Evolutionary conservation across 169 alveolate species (phyloP), one percentile per base, ranked within the genome.

Genomic region (Cyclospora cayetanensis): DNA sequence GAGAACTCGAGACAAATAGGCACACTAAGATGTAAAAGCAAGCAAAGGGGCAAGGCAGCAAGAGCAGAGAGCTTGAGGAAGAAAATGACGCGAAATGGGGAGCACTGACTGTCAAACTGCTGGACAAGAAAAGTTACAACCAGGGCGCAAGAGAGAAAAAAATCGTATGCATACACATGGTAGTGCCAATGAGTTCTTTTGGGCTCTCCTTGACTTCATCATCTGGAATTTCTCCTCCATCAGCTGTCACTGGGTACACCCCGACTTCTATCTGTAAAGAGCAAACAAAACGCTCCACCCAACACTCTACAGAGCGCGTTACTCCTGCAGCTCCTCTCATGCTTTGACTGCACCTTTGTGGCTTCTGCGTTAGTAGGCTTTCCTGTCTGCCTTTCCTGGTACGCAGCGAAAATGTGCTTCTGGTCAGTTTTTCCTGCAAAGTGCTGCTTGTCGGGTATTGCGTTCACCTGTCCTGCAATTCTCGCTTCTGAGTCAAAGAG

Each of bases 161-260:
- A 22, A 2, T 1, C 1, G 9, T n/a, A 7, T 11, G 1, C 76
- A 31, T 37, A 55, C 90, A 37, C 68, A 63, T 39, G 37, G 31
- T 27, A 4, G 66, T 52, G 37, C 93, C 93, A 27, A 88, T 12
- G 4, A 88, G 88, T 37, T 88, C 80, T 20, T 50, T 27, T 0
- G 93, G 93, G 5, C 31, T 60, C 68, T 88, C 93, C 46, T 65
- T 77, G 43, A 88, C n/a, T 18, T 88, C 88, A 0, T 72, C 88
- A 29, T 87, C 84, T 27, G 74, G 50, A 1, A 87, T 34, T 37
- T 65, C 76, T 9, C 29, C 35, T 11, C 86, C 84, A 27, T 87
- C 84, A 74, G 27, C 27, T 18, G 72, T 63, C 35, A 79, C 89
- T 2, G 89, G 89, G 15, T 20, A 79, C 70, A 79, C 89, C 27